phyloP scores from a whole-genome alignment of 441 rosid genomes.

The Populus trichocarpa region DNA sequence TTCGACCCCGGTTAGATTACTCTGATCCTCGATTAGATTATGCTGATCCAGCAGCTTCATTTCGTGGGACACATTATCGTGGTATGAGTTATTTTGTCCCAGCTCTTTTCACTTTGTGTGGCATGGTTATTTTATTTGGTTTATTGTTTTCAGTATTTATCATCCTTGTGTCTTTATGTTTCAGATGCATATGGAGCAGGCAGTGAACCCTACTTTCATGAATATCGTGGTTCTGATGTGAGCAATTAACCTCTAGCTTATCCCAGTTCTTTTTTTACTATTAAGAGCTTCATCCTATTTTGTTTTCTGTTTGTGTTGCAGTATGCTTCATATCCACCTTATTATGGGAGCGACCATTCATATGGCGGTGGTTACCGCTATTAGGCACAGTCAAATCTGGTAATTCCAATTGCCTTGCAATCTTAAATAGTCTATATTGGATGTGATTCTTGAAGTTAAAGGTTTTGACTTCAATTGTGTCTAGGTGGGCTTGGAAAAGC shows the following conservation, averaged over 20 bases:
- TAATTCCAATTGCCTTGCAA: conserved; percentile 23
- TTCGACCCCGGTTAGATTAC: conserved; percentile 45
- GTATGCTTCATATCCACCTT: conserved; percentile 43
- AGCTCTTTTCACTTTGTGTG: conserved; percentile 11
- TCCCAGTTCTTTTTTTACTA: conserved; percentile 6
- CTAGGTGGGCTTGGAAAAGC: conserved; percentile 40
- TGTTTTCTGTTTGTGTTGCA: conserved; percentile 27
- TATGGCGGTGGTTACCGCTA: conserved; percentile 47
- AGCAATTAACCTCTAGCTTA: conserved; percentile 25
- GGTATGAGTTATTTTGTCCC: conserved; percentile 26
- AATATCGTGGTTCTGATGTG: conserved; percentile 48
- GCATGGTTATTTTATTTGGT: neutral
- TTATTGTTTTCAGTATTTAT: conserved; percentile 16
- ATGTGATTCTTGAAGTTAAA: conserved; percentile 9
- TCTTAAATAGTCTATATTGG: conserved; percentile 6
- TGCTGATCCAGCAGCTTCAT: conserved; percentile 33
- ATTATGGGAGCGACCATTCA: conserved; percentile 37
- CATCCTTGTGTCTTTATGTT: conserved; percentile 20
- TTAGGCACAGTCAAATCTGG: conserved; percentile 28
- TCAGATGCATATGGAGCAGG: conserved; percentile 43
- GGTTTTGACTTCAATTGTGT: conserved; percentile 16
- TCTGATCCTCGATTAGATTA: conserved; percentile 41
- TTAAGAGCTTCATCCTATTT: conserved; percentile 9
- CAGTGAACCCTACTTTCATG: conserved; percentile 37
- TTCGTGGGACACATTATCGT: conserved; percentile 37